Base-by-base conservation (phyloP, 148 eudicot genomes). In the Fallopia convolvulus region DNA sequence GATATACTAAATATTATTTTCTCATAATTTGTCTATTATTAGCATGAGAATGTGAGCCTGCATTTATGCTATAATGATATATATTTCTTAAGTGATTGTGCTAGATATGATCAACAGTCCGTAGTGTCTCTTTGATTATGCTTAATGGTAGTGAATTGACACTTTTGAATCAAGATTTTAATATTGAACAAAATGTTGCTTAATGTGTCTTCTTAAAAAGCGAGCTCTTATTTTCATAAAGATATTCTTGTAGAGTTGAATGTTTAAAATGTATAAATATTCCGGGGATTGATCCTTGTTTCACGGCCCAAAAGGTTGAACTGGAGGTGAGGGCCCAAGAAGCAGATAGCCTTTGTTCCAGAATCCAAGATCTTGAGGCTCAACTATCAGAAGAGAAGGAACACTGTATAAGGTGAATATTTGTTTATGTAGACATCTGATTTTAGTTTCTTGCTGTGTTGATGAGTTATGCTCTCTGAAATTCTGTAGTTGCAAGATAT, bases 371-470 rank as follows among this genome's bases (percentile, higher is more conserved):
- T 79, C 91, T 92, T 72, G 97, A 94, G 81, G 85, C 78, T 75
- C 96, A 88, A 79, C 86, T 92, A 75, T 71, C 80, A 47, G 85
- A 87, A 79, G 99, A 94, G 83, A 89, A 87, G 79, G 99, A 85
- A 41, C 90, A 87, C 21, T 83, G 79, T 74, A 85, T 79, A 86
- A 89, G 97, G 99, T 94, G 77, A 74, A n/a, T 74, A 76, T 61
- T 7, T 49, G 41, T 56, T 52, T 21, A 61, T 36, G 72, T 39
- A 36, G 42, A 39, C 72, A 17, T 68, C 70, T 65, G 32, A 5
- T 61, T 36, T 32, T 68, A 15, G 7, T 68, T 68, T 68, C 20
- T 68, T 36, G 42, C 46, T 68, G 44, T 68, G 39, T 39, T 68
- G 10, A 15, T 15, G 44, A n/a, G 44, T 14, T 68, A 12, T 32